These are phyloP conservation scores for Sugiyamaella marilandica DNA, from an alignment of 805 yeast species.

Conservation along the genomic window DNA sequence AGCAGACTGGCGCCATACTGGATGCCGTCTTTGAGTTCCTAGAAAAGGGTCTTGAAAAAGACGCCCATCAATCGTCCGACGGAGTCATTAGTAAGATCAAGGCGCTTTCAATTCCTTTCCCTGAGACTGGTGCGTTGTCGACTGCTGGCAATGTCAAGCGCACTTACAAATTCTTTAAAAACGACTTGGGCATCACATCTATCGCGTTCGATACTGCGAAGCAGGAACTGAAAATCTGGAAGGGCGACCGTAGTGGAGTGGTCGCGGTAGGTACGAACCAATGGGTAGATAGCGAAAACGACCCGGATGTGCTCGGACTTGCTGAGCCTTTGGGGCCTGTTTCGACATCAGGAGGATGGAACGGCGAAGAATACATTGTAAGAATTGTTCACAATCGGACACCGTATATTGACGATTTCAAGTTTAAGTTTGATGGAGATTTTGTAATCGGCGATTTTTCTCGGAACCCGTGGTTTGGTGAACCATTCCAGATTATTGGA, in stretches of 20 bases:
- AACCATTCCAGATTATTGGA: background rate
- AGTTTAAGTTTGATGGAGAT: too few species aligned
- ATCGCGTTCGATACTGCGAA: background rate
- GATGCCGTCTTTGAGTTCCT: constrained; percentile 1
- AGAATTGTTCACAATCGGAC: too few species aligned
- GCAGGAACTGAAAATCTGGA: constrained; percentile 1
- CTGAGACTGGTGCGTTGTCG: background rate
- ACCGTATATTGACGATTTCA: too few species aligned
- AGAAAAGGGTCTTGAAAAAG: background rate
- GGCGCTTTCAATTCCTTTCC: background rate
- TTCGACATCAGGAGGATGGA: too few species aligned
- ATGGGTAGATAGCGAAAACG: background rate
- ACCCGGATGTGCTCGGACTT: background rate
- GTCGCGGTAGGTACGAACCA: background rate
- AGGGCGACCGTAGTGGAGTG: background rate
- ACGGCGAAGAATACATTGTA: too few species aligned
- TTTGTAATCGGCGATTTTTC: too few species aligned
- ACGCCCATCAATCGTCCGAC: background rate
- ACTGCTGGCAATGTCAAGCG: background rate
- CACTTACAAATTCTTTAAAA: background rate
- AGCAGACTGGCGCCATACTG: constrained; percentile 7
- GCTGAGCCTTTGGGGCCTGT: constrained; percentile 2
- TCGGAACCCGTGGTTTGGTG: background rate
- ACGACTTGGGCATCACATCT: constrained; percentile 1
- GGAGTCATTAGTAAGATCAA: background rate